Evolutionary conservation across 2,329 filamentous ascomycete genomes (phyloP).

Genomic region (Arthrobotrys pseudoclavata): DNA sequence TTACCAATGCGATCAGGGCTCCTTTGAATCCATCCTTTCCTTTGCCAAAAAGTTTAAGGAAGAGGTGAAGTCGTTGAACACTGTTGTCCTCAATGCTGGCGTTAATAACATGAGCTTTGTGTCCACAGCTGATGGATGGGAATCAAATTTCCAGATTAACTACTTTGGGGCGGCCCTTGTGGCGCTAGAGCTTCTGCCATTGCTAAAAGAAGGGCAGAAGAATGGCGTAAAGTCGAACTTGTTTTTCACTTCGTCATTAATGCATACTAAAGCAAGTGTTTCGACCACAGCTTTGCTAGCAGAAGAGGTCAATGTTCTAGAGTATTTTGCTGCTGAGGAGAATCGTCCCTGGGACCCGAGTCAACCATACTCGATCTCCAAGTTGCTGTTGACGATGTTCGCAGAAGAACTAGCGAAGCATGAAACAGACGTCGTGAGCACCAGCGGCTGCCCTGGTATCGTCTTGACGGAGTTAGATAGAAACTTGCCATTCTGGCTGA

Average conservation of each 20-base stretch:
- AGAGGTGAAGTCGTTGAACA: constrained; percentile 29
- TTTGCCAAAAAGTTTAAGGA: constrained; percentile 24
- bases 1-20: constrained; percentile 39
- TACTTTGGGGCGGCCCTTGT: constrained; percentile 72
- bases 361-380: constrained; percentile 33
- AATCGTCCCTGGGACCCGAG: constrained; percentile 29
- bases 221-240: constrained; percentile 24
- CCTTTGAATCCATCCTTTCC: constrained; percentile 28
- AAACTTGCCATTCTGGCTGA: constrained; percentile 31
- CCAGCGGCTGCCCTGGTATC: constrained; percentile 33
- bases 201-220: constrained; percentile 36
- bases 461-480: constrained; percentile 40
- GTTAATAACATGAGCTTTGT: constrained; percentile 30
- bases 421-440: constrained; percentile 24
- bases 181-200: constrained; percentile 70
- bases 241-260: constrained; percentile 25
- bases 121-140: constrained; percentile 67
- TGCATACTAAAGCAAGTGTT: constrained; percentile 17
- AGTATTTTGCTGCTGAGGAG: constrained; percentile 14
- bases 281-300: background rate
- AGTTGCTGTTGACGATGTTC: constrained; percentile 35
- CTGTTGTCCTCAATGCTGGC: constrained; percentile 30
- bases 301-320: constrained; percentile 30
- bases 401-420: constrained; percentile 23
- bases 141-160: constrained; percentile 73